Evolutionary conservation across 2,329 filamentous ascomycete genomes (phyloP).

Genomic region (Cladophialophora chaetospira): DNA sequence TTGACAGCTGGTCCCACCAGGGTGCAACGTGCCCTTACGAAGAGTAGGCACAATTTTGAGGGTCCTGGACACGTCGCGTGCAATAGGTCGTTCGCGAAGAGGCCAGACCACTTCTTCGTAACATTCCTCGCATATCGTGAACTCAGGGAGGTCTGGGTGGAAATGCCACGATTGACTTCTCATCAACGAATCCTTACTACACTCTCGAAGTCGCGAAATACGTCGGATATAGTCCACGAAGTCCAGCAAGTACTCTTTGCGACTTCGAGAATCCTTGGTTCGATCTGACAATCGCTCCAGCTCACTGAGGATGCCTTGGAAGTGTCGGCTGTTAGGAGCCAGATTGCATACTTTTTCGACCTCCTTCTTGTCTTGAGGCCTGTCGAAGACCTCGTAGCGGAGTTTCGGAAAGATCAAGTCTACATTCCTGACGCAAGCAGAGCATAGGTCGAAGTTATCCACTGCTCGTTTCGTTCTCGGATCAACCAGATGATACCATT

Average conservation of each 20-base stretch:
- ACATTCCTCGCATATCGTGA: constrained; percentile 86
- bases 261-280: constrained; percentile 38
- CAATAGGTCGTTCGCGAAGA: constrained; percentile 58
- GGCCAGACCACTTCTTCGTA: constrained; percentile 79
- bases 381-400: constrained; percentile 37
- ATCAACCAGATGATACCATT: constrained; percentile 77
- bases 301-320: constrained; percentile 58
- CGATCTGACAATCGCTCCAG: constrained; percentile 57
- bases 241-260: constrained; percentile 58
- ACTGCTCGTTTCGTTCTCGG: constrained; percentile 65
- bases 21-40: constrained; percentile 38
- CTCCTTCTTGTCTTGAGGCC: constrained; percentile 41
- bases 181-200: constrained; percentile 64
- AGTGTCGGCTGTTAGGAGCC: constrained; percentile 61
- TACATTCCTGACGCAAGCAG: constrained; percentile 70
- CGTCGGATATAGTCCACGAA: constrained; percentile 67
- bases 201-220: constrained; percentile 62
- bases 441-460: constrained; percentile 73
- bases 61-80: constrained; percentile 65
- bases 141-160: constrained; percentile 71
- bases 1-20: constrained; percentile 62
- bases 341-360: constrained; percentile 67
- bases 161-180: constrained; percentile 72
- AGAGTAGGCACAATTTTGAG: constrained; percentile 59
- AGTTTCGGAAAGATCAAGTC: constrained; percentile 74